Base-by-base conservation (phyloP, 176 grass and related monocot genomes). In the Oryza rufipogon region DNA sequence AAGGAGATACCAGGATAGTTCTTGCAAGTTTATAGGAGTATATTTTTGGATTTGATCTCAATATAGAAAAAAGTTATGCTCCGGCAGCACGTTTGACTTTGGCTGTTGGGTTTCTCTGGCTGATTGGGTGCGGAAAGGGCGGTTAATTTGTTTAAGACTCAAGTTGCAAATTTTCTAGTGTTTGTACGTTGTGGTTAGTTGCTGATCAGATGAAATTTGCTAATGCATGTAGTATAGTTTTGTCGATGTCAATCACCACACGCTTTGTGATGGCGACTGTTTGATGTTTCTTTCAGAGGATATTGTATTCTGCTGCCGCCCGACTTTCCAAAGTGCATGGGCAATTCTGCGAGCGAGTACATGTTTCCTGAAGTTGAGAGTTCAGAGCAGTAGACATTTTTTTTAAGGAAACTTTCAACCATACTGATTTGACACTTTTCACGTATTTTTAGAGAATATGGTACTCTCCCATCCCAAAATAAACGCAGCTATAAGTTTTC, bases 61-160 rank as follows among this genome's bases (percentile, higher is more conserved):
- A 56, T 56, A 56, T 12, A 49, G 2, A 19, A 19, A 56, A 7
- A 49, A 5, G 12, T 49, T 19, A 19, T 56, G 51, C 15, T 56
- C 51, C 16, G 51, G 51, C 16, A 6, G 51, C 51, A 54, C 32
- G 41, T 75, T 48, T 88, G 86, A 88, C 80, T 88, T 82, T 77
- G 51, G 51, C 64, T 41, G 51, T 56, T 56, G 51, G 4, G 16
- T 56, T 19, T 56, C 51, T 56, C 51, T 56, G 51, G 51, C 51
- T 56, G 51, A 19, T 56, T 56, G 16, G 51, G 51, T 19, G 51
- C 51, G 13, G 3, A 71, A 70, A 64, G 42, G 73, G 19, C 39
- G 49, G 69, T 16, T 32, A 10, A 28, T 65, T 79, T 19, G 46
- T 36, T 26, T 38, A 73, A 25, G 38, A 7, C 52, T 70, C 85